phyloP scores from a whole-genome alignment of 352 stramenopile species.

The Phytophthora pistaciae region DNA sequence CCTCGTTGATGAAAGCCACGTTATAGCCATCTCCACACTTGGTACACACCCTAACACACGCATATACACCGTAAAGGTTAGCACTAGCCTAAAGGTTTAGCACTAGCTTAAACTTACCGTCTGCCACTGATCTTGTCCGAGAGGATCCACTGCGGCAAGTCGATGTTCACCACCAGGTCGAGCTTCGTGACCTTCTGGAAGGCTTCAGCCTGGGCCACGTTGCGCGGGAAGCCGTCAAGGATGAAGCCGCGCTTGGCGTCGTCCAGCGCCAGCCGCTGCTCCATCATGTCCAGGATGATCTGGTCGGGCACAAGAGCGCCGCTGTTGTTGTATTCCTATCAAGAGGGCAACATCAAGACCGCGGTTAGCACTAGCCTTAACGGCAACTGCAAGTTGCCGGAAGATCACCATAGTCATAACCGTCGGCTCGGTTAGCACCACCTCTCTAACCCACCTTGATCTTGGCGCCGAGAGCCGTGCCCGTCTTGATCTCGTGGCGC shows the following conservation, averaged over 20 bases:
- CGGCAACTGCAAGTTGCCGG: not conserved
- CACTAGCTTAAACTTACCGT: slow-evolving; percentile 45
- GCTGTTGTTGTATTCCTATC: slow-evolving; percentile 82
- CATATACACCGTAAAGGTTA: not conserved
- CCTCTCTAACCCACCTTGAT: slow-evolving; percentile 64
- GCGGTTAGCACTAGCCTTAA: slow-evolving; percentile 4
- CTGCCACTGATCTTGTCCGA: slow-evolving; percentile 91
- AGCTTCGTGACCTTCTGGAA: slow-evolving; percentile 83
- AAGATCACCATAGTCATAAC: not conserved
- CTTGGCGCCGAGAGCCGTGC: slow-evolving; percentile 69
- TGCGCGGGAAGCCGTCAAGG: slow-evolving; percentile 91
- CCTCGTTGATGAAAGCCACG: slow-evolving; percentile 86
- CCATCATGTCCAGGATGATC: slow-evolving; percentile 92
- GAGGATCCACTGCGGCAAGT: slow-evolving; percentile 90
- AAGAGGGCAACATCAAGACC: not conserved
- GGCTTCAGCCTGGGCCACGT: slow-evolving; percentile 86
- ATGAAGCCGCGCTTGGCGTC: slow-evolving; percentile 88
- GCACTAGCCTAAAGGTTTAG: not conserved
- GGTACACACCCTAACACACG: slow-evolving; percentile 69
- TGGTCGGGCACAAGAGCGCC: slow-evolving; percentile 88
- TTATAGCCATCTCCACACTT: slow-evolving; percentile 90
- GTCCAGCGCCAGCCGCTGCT: slow-evolving; percentile 71
- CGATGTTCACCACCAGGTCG: slow-evolving; percentile 91
- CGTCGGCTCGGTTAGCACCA: not conserved
- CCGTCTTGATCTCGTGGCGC: slow-evolving; percentile 88